These are phyloP conservation scores for Polytrichum formosum DNA, from an alignment of 225 moss, liverwort and hornwort species.

Conservation along the genomic window DNA sequence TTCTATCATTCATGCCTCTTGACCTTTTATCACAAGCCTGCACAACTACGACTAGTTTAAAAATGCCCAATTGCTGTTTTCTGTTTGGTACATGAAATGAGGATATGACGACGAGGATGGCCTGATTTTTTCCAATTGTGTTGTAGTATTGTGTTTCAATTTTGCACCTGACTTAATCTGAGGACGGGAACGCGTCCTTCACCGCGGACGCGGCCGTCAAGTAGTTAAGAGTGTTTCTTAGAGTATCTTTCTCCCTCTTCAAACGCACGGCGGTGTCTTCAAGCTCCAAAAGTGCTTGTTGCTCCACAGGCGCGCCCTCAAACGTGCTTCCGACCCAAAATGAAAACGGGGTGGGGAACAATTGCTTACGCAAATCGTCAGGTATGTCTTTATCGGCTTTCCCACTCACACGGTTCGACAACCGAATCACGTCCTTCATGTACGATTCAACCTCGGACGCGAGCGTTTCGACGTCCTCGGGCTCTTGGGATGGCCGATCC, in stretches of 20 bases:
- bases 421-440: constrained; percentile 98
- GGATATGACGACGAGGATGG: neutral
- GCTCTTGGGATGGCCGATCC: constrained; percentile 84
- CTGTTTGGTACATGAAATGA: too few relatives aligned
- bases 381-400: constrained; percentile 86
- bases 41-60: too few relatives aligned
- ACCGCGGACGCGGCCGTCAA: constrained; percentile 96
- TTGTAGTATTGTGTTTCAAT: neutral
- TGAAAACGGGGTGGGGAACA: constrained; percentile 94
- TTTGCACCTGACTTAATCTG: constrained; percentile 34
- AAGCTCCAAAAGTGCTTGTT: constrained; percentile 86
- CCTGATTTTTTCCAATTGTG: too few relatives aligned
- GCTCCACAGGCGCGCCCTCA: constrained; percentile 96
- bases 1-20: neutral
- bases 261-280: constrained; percentile 92
- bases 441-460: constrained; percentile 87
- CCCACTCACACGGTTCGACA: constrained; percentile 93
- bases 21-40: too few relatives aligned
- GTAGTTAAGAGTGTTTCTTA: constrained; percentile 88
- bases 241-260: constrained; percentile 94
- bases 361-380: constrained; percentile 79
- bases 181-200: constrained; percentile 91
- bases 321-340: constrained; percentile 99
- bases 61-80: too few relatives aligned
- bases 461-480: constrained; percentile 82